Percentiles rank a stretch among this genome's conserved stretches.
Conservation (phyloP, 257 asterid genomes). For the Fraxinus pennsylvanica region DNA sequence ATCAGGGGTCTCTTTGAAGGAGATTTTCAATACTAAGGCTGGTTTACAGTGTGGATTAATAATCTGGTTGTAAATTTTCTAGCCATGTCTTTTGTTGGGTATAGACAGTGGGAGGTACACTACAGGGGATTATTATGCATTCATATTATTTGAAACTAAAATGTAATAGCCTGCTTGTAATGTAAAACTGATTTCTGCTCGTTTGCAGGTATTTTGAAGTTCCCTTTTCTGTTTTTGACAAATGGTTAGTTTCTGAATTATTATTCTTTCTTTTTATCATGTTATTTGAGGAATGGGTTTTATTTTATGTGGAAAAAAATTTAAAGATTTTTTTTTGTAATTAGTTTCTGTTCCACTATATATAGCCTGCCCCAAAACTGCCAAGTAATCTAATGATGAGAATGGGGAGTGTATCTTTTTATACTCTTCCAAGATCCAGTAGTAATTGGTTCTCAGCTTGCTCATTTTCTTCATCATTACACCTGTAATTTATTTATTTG, state of each 20-base stretch:
- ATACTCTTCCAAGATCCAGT: neutral
- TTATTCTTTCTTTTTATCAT: neutral
- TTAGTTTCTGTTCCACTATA: neutral
- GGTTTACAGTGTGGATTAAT: neutral
- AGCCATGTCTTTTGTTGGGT: neutral
- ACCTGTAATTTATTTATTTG: neutral
- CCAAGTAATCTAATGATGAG: neutral
- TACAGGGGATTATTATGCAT: neutral
- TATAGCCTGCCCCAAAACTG: neutral
- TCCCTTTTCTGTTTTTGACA: slow-evolving; percentile 60
- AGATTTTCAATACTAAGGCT: neutral
- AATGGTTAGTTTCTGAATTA: slow-evolving; percentile 45
- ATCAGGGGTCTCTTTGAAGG: neutral
- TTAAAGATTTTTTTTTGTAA: neutral
- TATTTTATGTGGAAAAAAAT: neutral
- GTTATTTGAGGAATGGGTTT: neutral
- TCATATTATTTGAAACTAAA: neutral
- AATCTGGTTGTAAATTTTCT: neutral
- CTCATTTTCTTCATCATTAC: neutral
- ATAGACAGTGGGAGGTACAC: neutral
- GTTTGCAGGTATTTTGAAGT: slow-evolving; percentile 51
- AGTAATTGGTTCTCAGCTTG: neutral
- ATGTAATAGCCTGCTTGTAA: neutral
- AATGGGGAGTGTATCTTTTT: neutral
- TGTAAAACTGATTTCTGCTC: slow-evolving; percentile 13